Base-by-base conservation (phyloP, 2,329 filamentous ascomycete genomes). In the Hirsutella minnesotensis region DNA sequence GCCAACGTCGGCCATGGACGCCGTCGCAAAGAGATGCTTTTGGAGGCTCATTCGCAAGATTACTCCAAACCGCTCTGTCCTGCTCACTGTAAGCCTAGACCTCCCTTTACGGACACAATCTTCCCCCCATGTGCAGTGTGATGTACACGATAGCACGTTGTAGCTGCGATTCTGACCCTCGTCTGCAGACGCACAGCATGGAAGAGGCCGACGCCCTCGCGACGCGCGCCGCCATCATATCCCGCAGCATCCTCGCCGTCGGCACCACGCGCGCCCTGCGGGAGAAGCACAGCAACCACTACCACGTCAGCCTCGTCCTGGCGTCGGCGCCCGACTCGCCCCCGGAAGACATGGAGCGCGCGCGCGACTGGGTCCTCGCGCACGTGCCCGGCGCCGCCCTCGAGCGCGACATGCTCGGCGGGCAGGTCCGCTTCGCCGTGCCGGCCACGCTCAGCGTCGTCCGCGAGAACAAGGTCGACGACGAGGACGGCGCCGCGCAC, bases 201-300 rank as follows among this genome's bases (percentile, higher is more conserved):
- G 87, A 94, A 59, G 87, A 94, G 62, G 87, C 87, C 0, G 86
- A 92, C 53, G 84, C 85, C 1, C 70, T 95, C 1, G 86, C 87
- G 0, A 79, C 77, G 34, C 73, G 85, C 2, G 83, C 84, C 5
- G 53, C 48, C 38, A 52, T 57, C 38, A 47, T 58, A n/a, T 50
- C 55, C 9, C 43, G 46, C 2, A 44, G 51, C 1, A 41, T 84
- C 69, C 64, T 84, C 12, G 79, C 77, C 0, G 60, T 82, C 1
- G 79, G 79, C 1, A 80, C 75, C 0, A 75, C 71, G 1, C 65
- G 75, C 20, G 64, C 71, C 38, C 64, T 83, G 3, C 66, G 79
- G 13, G 64, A 69, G 40, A 70, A 71, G 45, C 77, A 79, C 50
- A 78, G 77, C 34, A 73, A 80, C 47, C 65, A 71, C 7, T 79